phyloP scores from a whole-genome alignment of 371 early-diverging fungal genomes.

The Apophysomyces elegans region DNA sequence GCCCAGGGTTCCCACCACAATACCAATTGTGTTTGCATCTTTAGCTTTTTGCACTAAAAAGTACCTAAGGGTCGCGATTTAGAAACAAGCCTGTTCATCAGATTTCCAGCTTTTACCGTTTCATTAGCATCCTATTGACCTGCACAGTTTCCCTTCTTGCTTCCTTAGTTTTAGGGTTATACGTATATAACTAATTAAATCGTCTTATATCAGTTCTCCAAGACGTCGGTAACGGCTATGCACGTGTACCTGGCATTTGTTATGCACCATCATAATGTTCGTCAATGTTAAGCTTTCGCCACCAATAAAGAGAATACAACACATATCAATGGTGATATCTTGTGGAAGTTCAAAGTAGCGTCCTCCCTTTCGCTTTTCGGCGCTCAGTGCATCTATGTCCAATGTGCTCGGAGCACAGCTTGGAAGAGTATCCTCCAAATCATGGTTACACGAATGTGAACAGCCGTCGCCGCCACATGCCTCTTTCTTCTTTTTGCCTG shows the following conservation, averaged over 20 bases:
- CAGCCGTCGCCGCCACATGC: constrained; percentile 8
- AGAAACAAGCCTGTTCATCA: neutral
- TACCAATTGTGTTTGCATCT: constrained; percentile 91
- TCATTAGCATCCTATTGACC: constrained; percentile 76
- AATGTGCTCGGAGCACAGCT: constrained; percentile 19
- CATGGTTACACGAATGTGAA: constrained; percentile 17
- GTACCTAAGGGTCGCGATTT: constrained; percentile 47
- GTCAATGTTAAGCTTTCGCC: constrained; percentile 81
- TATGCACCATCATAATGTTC: constrained; percentile 85
- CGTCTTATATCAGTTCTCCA: neutral
- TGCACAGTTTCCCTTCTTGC: constrained; percentile 66
- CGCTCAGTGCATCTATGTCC: constrained; percentile 16
- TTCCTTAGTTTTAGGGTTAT: constrained; percentile 61
- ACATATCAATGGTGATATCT: constrained; percentile 55
- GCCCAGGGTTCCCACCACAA: constrained; percentile 95
- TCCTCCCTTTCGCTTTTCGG: constrained; percentile 45
- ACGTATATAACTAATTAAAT: constrained; percentile 56
- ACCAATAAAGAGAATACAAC: constrained; percentile 84
- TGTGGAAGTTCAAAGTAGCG: constrained; percentile 59
- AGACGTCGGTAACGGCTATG: neutral
- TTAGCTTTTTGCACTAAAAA: constrained; percentile 89
- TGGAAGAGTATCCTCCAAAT: constrained; percentile 16
- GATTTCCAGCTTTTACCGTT: constrained; percentile 49
- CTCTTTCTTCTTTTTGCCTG: constrained; percentile 14
- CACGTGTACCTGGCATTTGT: constrained; percentile 53